Percentiles rank a stretch among this genome's conserved stretches.
Conservation (phyloP, 129 eudicot genomes). For the Silybum marianum region DNA sequence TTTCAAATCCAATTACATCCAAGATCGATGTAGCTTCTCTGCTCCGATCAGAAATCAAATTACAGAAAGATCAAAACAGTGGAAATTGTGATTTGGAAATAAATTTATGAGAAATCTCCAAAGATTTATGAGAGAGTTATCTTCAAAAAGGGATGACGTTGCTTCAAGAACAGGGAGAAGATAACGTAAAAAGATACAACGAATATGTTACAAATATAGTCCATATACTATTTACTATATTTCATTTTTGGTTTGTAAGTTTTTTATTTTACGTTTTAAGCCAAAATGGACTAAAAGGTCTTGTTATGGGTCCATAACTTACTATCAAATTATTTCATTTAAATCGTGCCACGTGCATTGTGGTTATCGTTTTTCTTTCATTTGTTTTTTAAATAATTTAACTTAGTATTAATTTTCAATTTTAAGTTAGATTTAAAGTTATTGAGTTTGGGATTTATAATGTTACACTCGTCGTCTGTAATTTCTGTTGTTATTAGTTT, state of each 20-base stretch:
- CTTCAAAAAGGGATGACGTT: constrained; percentile 26
- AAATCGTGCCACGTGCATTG: too few species aligned
- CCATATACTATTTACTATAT: neutral
- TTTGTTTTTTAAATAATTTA: too few species aligned
- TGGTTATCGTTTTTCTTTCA: too few species aligned
- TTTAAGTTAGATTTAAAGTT: too few species aligned
- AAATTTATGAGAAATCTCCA: neutral
- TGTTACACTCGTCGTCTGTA: too few species aligned
- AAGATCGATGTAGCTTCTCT: constrained; percentile 3
- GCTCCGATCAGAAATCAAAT: constrained; percentile 12
- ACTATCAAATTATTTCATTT: neutral
- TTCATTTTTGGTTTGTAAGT: neutral
- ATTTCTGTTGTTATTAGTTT: too few species aligned
- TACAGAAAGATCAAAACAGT: constrained; percentile 16
- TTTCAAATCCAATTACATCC: constrained; percentile 15
- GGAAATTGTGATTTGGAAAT: constrained; percentile 14
- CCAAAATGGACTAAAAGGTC: neutral
- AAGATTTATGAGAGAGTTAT: constrained; percentile 14
- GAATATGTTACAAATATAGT: constrained; percentile 16
- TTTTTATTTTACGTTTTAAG: neutral
- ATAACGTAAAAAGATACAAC: constrained; percentile 26
- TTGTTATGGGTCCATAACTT: neutral
- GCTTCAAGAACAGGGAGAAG: constrained; percentile 21
- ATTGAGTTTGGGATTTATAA: too few species aligned
- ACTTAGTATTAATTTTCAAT: too few species aligned